Evolutionary conservation across 2,329 filamentous ascomycete species (phyloP), one percentile per base, ranked within the genome.

Genomic region (Exophiala spinifera): DNA sequence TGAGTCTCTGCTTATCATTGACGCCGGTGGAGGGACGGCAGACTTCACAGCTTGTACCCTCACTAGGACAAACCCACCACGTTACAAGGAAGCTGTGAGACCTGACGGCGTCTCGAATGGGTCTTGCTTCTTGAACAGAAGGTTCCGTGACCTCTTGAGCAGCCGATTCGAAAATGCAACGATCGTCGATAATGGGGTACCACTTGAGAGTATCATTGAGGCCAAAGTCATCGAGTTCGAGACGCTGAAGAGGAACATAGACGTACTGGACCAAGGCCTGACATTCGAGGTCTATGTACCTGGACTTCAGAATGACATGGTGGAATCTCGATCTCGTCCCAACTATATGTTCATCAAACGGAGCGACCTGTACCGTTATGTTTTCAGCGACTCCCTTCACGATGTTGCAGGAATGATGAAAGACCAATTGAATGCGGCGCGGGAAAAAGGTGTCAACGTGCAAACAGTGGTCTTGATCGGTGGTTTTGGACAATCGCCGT

Each of bases 21-120:
- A 96, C 76, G 96, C 92, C 68, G 92, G 92, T 76, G 92, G 92
- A 77, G 92, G 92, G 71, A 97, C 92, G 6, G 92, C 97, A 63
- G 92, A 97, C 84, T 50, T 51, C 11, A 46, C 57, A 23, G 55
- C 48, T 3, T 61, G 59, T 45, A 56, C 34, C 19, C 17, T 61
- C 14, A 33, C 19, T 25, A 31, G 34, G 5, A 54, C n/a, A 10
- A 14, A 46, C 21, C 59, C 59, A n/a, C 23, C 56, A 3, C 28
- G 45, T 15, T 14, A 59, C 25, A 46, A 34, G 17, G 59, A 61
- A 23, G 56, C 51, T 11, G 53, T 59, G 8, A 19, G 42, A 21
- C 46, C 56, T 8, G 46, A 46, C 60, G 68, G 68, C 34, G 59
- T 55, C n/a, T 56, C 67, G 4, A 65, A 64, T 42, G 68, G 67